These are phyloP conservation scores for Cochlearia excelsa DNA, from an alignment of 345 rosid genomes.

Conservation along the genomic window DNA sequence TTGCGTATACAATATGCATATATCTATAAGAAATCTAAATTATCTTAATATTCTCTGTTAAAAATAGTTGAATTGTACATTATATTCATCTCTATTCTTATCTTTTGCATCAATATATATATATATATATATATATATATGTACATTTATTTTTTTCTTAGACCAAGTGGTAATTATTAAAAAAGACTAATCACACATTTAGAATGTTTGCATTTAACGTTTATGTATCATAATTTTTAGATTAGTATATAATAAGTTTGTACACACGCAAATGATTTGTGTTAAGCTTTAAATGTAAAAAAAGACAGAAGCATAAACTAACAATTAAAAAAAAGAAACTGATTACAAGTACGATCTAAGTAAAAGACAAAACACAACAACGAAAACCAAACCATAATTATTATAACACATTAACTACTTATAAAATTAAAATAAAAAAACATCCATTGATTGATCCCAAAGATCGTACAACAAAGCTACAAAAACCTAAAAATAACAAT, in stretches of 20 bases:
- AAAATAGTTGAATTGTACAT: too few species aligned
- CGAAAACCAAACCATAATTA: constrained; percentile 17
- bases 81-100: too few species aligned
- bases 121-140: too few species aligned
- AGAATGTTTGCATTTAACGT: constrained; percentile 11
- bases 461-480: constrained; percentile 34
- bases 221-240: background rate
- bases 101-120: too few species aligned
- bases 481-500: constrained; percentile 32
- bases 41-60: too few species aligned
- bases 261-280: constrained; percentile 14
- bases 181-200: background rate
- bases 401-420: constrained; percentile 30
- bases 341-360: constrained; percentile 25
- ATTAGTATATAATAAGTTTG: background rate
- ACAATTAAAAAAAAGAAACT: constrained; percentile 16
- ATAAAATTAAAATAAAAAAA: constrained; percentile 13
- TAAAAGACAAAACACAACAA: constrained; percentile 17
- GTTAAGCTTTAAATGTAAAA: constrained; percentile 25
- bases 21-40: too few species aligned
- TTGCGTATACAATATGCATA: constrained; percentile 11
- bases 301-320: constrained; percentile 32
- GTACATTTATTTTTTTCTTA: too few species aligned
- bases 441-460: constrained; percentile 40
- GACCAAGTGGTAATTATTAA: too few species aligned